Evolutionary conservation across 2,329 filamentous ascomycete genomes (phyloP).

Genomic region (Beauveria sp.): DNA sequence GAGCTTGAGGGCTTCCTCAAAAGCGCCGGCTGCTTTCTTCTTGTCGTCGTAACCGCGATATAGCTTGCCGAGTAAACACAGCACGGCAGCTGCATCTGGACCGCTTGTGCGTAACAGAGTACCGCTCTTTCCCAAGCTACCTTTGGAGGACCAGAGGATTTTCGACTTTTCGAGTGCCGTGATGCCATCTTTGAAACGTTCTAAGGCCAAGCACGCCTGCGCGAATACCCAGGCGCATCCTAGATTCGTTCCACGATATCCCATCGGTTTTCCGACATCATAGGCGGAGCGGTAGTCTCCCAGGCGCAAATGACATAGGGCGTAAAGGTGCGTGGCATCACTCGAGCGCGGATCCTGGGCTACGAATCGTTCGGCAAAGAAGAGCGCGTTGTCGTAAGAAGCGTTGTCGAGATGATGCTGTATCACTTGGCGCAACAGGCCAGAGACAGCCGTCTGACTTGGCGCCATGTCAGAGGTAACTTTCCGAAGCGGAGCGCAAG

Average conservation of each 20-base stretch:
- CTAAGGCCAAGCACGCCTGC: constrained; percentile 75
- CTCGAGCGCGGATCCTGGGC: constrained; percentile 75
- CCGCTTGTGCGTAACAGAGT: constrained; percentile 64
- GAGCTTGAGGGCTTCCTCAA: constrained; percentile 77
- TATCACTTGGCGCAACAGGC: constrained; percentile 51
- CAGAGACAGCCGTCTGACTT: constrained; percentile 39
- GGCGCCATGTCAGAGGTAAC: constrained; percentile 40
- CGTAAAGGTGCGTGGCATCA: constrained; percentile 75
- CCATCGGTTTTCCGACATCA: constrained; percentile 67
- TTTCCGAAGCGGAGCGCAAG: background rate
- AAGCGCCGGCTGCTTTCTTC: constrained; percentile 76
- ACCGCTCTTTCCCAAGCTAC: constrained; percentile 74
- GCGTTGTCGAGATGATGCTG: constrained; percentile 81
- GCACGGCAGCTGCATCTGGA: constrained; percentile 69
- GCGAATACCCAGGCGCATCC: constrained; percentile 90
- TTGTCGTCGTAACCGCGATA: constrained; percentile 76
- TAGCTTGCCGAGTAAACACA: constrained; percentile 78
- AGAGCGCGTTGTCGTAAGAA: constrained; percentile 81
- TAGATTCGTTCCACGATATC: constrained; percentile 64
- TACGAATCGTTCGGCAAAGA: constrained; percentile 79
- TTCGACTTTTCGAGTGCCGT: constrained; percentile 75
- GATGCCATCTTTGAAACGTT: constrained; percentile 73
- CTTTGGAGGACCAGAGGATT: constrained; percentile 66
- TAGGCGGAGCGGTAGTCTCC: constrained; percentile 80
- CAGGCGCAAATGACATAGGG: constrained; percentile 75